A percentile compares a stretch with the other conserved stretches of the same genome.
Conservation (phyloP, 768 basidiomycete species). For the Brasilioporus rufonigricans region DNA sequence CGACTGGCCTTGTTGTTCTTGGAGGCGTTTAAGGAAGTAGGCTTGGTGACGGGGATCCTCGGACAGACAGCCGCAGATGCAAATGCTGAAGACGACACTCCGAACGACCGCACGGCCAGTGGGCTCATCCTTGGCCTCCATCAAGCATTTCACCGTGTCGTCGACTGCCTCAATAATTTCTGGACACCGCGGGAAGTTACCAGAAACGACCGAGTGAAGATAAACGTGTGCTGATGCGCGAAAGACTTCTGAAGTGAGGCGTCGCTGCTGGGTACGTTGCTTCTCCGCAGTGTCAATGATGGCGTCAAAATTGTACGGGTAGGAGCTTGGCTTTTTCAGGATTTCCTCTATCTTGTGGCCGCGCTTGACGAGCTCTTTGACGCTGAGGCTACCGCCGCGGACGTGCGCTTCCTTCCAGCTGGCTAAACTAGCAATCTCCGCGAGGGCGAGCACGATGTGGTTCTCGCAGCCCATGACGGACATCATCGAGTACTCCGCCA, state of each 20-base stretch:
- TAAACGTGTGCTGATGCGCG: slow-evolving; percentile 73
- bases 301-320: background rate
- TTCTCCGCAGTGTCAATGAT: slow-evolving; percentile 1
- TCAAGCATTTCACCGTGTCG: slow-evolving; percentile 51
- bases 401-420: slow-evolving; percentile 56
- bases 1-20: slow-evolving; percentile 48
- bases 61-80: slow-evolving; percentile 69
- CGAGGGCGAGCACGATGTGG: slow-evolving; percentile 72
- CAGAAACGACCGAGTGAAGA: slow-evolving; percentile 74
- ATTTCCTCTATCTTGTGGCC: slow-evolving; percentile 51
- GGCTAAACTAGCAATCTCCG: slow-evolving; percentile 66
- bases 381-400: slow-evolving; percentile 47
- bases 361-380: slow-evolving; percentile 55
- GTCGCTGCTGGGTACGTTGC: slow-evolving; percentile 35
- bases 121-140: slow-evolving; percentile 33
- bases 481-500: slow-evolving; percentile 64
- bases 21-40: slow-evolving; percentile 45
- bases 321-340: slow-evolving; percentile 21
- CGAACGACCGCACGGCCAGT: slow-evolving; percentile 58
- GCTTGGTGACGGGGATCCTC: slow-evolving; percentile 43
- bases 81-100: slow-evolving; percentile 77
- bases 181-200: slow-evolving; percentile 60
- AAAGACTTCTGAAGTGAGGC: slow-evolving; percentile 60
- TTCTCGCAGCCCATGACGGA: slow-evolving; percentile 85
- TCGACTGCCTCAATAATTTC: slow-evolving; percentile 58